Conservation (phyloP, 2,329 filamentous ascomycete genomes). For the Phaeosphaeriaceae sp. region DNA sequence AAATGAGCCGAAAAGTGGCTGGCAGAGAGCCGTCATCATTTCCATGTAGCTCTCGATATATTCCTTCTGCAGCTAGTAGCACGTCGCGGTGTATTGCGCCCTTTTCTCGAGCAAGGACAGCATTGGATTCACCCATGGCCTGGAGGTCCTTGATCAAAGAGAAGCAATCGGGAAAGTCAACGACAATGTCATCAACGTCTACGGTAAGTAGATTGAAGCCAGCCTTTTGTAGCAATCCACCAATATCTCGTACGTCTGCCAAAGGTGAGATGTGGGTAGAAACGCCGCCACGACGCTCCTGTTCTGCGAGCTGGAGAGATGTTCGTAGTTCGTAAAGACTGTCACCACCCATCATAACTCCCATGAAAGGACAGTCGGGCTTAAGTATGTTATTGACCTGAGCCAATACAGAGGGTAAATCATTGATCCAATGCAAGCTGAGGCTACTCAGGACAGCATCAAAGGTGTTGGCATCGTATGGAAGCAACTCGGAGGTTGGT, state of each 20-base stretch:
- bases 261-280: constrained; percentile 89
- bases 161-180: constrained; percentile 90
- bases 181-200: constrained; percentile 95
- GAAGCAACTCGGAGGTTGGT: constrained; percentile 74
- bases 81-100: constrained; percentile 80
- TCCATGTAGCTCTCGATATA: constrained; percentile 87
- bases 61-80: constrained; percentile 82
- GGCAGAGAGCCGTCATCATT: constrained; percentile 70
- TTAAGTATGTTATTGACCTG: constrained; percentile 89
- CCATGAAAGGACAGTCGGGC: constrained; percentile 89
- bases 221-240: constrained; percentile 81
- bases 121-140: constrained; percentile 95
- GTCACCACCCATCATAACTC: constrained; percentile 95
- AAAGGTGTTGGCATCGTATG: constrained; percentile 77
- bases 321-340: constrained; percentile 92
- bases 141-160: constrained; percentile 92
- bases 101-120: constrained; percentile 82
- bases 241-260: constrained; percentile 89
- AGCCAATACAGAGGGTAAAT: constrained; percentile 81
- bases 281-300: constrained; percentile 89
- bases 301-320: constrained; percentile 88
- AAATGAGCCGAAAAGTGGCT: constrained; percentile 93
- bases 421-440: constrained; percentile 96
- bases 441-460: constrained; percentile 89
- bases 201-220: constrained; percentile 97